A percentile compares a stretch with the other conserved stretches of the same genome.
Evolutionary conservation across 2,329 filamentous ascomycete species (phyloP).

Genomic region (Calonectria ilicicola): DNA sequence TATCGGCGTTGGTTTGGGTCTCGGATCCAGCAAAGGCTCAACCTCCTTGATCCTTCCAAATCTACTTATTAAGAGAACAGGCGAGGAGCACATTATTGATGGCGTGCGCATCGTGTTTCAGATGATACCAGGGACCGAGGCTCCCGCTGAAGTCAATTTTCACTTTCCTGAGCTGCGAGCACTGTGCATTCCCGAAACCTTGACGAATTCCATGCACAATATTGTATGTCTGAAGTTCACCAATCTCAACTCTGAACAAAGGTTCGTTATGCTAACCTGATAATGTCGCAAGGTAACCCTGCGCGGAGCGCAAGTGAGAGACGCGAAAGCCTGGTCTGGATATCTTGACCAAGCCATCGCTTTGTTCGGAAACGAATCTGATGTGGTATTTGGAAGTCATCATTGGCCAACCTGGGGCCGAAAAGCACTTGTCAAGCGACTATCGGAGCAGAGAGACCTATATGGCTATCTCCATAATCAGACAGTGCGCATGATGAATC

Average conservation of each 20-base stretch:
- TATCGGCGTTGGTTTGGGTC: slow-evolving; percentile 52
- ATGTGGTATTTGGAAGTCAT: slow-evolving; percentile 53
- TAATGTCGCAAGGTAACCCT: slow-evolving; percentile 43
- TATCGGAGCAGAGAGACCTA: slow-evolving; percentile 52
- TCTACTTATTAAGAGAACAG: slow-evolving; percentile 35
- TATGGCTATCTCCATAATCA: slow-evolving; percentile 56
- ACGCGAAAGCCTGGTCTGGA: slow-evolving; percentile 53
- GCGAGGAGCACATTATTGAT: slow-evolving; percentile 46
- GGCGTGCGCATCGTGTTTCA: slow-evolving; percentile 54
- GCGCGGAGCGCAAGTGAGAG: slow-evolving; percentile 54
- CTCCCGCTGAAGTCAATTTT: slow-evolving; percentile 56
- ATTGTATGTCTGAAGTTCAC: slow-evolving; percentile 34
- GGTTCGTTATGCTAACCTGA: not conserved
- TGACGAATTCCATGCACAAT: slow-evolving; percentile 56
- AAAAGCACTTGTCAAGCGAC: slow-evolving; percentile 35
- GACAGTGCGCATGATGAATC: slow-evolving; percentile 53
- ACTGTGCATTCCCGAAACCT: slow-evolving; percentile 52
- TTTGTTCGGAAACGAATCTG: slow-evolving; percentile 46
- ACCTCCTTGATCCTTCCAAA: slow-evolving; percentile 3
- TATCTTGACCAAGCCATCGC: slow-evolving; percentile 52
- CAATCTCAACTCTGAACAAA: too few species aligned
- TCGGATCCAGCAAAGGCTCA: slow-evolving; percentile 47
- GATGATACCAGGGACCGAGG: slow-evolving; percentile 55
- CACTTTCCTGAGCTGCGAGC: slow-evolving; percentile 52
- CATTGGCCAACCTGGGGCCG: slow-evolving; percentile 57